These are phyloP conservation scores for Olyra latifolia DNA, from an alignment of 176 grass and related monocot genomes.

Conservation along the genomic window DNA sequence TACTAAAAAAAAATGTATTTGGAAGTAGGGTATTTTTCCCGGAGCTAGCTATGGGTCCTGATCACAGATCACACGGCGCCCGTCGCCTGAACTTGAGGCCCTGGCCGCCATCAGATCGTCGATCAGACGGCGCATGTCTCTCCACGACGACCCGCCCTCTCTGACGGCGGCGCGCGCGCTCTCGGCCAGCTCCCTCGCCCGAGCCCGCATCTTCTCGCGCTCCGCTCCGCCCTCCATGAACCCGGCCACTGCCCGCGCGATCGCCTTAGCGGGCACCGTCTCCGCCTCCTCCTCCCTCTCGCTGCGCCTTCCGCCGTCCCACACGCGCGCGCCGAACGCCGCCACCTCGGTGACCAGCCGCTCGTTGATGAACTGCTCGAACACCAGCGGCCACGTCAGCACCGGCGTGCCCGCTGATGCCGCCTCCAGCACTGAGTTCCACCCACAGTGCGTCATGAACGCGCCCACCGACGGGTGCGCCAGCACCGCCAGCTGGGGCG, in stretches of 20 bases:
- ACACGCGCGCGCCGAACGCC: constrained; percentile 46
- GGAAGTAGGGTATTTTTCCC: too few relatives aligned
- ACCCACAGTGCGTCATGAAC: too few relatives aligned
- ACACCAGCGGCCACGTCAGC: constrained; percentile 87
- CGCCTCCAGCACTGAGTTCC: constrained; percentile 55
- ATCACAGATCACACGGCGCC: too few relatives aligned
- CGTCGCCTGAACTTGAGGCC: neutral
- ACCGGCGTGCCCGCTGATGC: constrained; percentile 55
- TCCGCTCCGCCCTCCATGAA: constrained; percentile 51
- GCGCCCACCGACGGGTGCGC: constrained; percentile 46
- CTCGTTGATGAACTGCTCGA: constrained; percentile 97
- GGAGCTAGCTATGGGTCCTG: too few relatives aligned
- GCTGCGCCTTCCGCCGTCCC: constrained; percentile 57
- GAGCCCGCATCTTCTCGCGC: constrained; percentile 24
- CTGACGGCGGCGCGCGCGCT: constrained; percentile 42
- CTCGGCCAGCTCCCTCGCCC: constrained; percentile 36
- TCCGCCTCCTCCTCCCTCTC: constrained; percentile 21
- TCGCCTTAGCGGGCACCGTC: constrained; percentile 49
- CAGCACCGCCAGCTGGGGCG: constrained; percentile 74
- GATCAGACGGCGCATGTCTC: constrained; percentile 56
- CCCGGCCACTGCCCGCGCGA: constrained; percentile 37
- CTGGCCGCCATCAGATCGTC: constrained; percentile 47
- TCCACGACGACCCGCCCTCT: constrained; percentile 48
- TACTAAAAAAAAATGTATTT: too few relatives aligned
- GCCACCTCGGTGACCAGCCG: constrained; percentile 58